A percentile compares a stretch with the other conserved stretches of the same genome.
These are phyloP conservation scores for Aspergillus sergii DNA, from an alignment of 2,329 filamentous ascomycete genomes.

Conservation along the genomic window DNA sequence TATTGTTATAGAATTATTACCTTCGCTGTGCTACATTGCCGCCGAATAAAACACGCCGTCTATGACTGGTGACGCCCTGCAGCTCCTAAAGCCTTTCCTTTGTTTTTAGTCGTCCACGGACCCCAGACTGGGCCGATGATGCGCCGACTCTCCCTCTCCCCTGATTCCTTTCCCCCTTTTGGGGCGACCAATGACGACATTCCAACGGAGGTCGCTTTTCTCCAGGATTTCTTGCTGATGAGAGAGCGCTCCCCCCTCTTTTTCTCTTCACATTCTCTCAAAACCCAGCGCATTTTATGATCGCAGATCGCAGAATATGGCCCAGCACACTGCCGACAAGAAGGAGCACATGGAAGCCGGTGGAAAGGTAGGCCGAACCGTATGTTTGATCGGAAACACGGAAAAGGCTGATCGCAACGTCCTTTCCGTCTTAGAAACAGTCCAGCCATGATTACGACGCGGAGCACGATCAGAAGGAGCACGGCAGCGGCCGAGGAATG, in stretches of 20 bases:
- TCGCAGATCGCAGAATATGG: background rate
- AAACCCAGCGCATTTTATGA: background rate
- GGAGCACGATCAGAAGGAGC: background rate
- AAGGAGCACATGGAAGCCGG: background rate
- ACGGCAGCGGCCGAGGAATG: background rate
- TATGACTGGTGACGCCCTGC: slow-evolving; percentile 2
- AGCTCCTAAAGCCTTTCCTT: background rate
- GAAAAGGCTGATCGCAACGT: background rate
- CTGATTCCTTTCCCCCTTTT: background rate
- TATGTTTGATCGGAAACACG: background rate
- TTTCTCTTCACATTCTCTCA: background rate
- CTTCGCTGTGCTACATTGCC: background rate
- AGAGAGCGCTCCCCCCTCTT: too few relatives aligned
- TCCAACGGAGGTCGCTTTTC: background rate
- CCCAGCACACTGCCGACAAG: background rate
- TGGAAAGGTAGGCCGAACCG: background rate
- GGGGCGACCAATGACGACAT: background rate
- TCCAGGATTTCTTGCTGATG: background rate
- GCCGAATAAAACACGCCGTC: background rate
- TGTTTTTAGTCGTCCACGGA: slow-evolving; percentile 1
- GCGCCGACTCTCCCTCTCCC: background rate
- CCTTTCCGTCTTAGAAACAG: background rate
- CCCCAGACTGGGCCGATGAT: background rate
- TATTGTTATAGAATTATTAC: slow-evolving; percentile 1
- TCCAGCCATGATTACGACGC: background rate